A percentile compares a stretch with the other conserved stretches of the same genome.
These are phyloP conservation scores for Paramyrothecium roridum DNA, from an alignment of 2,329 filamentous ascomycete genomes.

Conservation along the genomic window DNA sequence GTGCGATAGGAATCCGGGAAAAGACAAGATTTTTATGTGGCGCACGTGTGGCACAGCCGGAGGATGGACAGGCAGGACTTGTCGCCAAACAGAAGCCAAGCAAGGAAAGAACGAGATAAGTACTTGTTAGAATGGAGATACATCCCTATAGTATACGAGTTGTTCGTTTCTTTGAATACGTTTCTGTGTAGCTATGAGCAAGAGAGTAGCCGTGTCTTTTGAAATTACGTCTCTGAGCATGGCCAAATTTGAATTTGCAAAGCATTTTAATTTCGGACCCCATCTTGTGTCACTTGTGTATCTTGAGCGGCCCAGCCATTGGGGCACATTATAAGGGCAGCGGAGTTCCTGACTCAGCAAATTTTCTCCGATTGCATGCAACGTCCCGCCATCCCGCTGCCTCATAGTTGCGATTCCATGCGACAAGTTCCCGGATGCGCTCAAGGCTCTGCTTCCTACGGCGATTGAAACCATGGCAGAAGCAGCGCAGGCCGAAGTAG, in stretches of 20 bases:
- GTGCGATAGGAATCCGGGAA: too few relatives aligned
- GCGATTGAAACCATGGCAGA: constrained; percentile 37
- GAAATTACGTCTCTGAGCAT: background rate
- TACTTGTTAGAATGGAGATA: too few relatives aligned
- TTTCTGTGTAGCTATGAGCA: too few relatives aligned
- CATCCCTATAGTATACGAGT: too few relatives aligned
- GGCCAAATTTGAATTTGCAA: constrained; percentile 14
- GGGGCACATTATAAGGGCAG: constrained; percentile 39
- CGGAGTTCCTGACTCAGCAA: constrained; percentile 35
- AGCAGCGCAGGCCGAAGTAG: constrained; percentile 32
- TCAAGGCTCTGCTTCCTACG: constrained; percentile 17
- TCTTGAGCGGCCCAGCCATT: constrained; percentile 29
- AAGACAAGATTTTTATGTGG: too few relatives aligned
- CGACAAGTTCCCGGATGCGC: constrained; percentile 14
- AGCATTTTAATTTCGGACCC: constrained; percentile 14
- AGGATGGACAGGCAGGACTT: too few relatives aligned
- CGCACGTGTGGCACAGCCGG: too few relatives aligned
- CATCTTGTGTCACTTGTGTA: constrained; percentile 33
- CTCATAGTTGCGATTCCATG: constrained; percentile 11
- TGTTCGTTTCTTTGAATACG: too few relatives aligned
- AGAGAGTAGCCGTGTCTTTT: too few relatives aligned
- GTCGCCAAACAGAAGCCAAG: too few relatives aligned
- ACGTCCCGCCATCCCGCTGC: constrained; percentile 9
- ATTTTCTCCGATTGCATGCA: constrained; percentile 31
- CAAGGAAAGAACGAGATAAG: too few relatives aligned